Base-by-base conservation (phyloP, 495 filamentous ascomycete genomes). In the Amphirosellinia nigrospora region DNA sequence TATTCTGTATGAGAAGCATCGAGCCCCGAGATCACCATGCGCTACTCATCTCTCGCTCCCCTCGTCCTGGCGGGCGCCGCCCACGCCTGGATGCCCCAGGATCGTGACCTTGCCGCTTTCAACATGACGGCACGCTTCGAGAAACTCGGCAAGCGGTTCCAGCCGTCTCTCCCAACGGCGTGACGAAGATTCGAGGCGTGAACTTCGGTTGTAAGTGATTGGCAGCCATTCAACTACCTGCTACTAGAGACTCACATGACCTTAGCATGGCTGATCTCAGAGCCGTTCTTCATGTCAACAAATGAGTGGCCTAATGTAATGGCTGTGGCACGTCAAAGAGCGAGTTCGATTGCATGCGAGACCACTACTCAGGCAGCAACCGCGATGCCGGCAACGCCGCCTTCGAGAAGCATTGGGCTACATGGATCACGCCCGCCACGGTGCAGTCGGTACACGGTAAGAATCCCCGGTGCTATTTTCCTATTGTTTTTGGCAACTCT, bases 221-320 rank as follows among this genome's bases (percentile, higher is more conserved):
- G 0, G 43, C 13, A 53, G 48, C 30, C 43, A 4, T n/a, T 66
- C 21, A n/a, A 23, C 23, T 19, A 61, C n/a, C n/a, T 45, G 43
- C 21, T n/a, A 21, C 6, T 16, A 32, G 32, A 46, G 19, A 32
- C 60, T 63, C 15, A 63, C 41, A 46, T 6, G 34, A 23, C 45
- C 45, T 26, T 48, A 74, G 73, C 68, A 28, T 75, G 73, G 73
- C 70, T 89, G 64, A 77, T 88, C 43, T 80, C 87, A 46, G 87
- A 89, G 74, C 85, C 86, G 15, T 89, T 86, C 86, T 89, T 86
- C 86, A 83, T 89, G 72, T 79, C 80, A 19, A 64, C 80, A 19
- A 64, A 67, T 11, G 75, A 70, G 23, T 82, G 81, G 60, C 88
- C 86, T 86, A 75, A 43, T 26, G 71, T 66, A 30, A 87, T 89